Evolutionary conservation across 2,329 filamentous ascomycete species (phyloP), one percentile per base, ranked within the genome.

Genomic region (Geoglossum cookeanum): DNA sequence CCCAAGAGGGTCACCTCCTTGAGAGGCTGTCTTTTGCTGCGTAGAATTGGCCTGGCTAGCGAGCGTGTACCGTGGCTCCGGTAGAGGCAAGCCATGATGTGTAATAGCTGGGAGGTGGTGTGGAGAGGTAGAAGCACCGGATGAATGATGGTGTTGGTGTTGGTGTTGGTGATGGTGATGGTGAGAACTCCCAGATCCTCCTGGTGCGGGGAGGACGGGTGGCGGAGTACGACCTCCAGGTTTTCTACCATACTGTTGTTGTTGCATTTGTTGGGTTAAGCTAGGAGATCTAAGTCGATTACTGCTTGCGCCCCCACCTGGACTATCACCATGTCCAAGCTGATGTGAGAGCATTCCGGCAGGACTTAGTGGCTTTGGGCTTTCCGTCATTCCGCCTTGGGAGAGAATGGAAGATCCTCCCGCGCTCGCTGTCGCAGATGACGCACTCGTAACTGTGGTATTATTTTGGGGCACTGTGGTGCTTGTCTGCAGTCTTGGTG

Each of bases 331-430:
- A 55, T 83, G 74, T 22, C 75, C 66, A 66, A 75, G 67, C 69
- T 71, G 71, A 58, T 77, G 74, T 22, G 70, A 66, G 60, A 75
- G 72, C 61, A 74, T 71, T 58, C 74, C 74, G 17, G 76, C 76
- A n/a, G 85, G 84, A 59, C 83, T 89, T 45, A 94, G 74, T 3
- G 89, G 84, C 66, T 90, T 94, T 0, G 89, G 88, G 62, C 87
- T 94, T 68, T 95, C 88, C 2, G 85, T 92, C 73, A 94, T 85
- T 57, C 71, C 70, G 56, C 79, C 78, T 61, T 88, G 82, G 7
- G 81, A 78, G 66, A 87, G 94, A 61, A 89, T 77, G 17, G 77
- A 78, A 52, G 73, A 72, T 11, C 47, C 35, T 44, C 56, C 49
- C n/a, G 30, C 49, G 32, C 53, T 58, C 22, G 39, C 30, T 4